Percentiles rank a stretch among this genome's conserved stretches.
Evolutionary conservation across 306 rosid species (phyloP).

Genomic region (Alnus rubra): DNA sequence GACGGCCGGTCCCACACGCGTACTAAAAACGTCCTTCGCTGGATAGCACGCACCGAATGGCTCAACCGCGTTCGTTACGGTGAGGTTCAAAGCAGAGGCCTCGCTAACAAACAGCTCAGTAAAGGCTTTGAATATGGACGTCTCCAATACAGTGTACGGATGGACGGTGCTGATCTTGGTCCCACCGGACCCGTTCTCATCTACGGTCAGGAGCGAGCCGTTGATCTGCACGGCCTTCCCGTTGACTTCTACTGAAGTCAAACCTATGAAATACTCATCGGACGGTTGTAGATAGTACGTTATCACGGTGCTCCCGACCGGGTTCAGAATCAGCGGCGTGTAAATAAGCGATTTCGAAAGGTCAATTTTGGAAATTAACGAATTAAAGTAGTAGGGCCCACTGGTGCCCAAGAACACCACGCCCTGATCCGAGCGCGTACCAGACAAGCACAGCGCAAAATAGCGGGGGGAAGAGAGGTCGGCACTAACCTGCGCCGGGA

Average conservation of each 20-base stretch:
- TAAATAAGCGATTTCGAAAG: slow-evolving; percentile 43
- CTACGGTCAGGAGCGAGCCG: slow-evolving; percentile 26
- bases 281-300: slow-evolving; percentile 38
- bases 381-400: slow-evolving; percentile 26
- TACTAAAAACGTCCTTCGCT: slow-evolving; percentile 27
- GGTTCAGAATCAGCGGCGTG: slow-evolving; percentile 43
- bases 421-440: slow-evolving; percentile 22
- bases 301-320: slow-evolving; percentile 32
- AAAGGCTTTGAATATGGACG: slow-evolving; percentile 24
- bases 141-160: slow-evolving; percentile 37
- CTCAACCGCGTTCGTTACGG: slow-evolving; percentile 27
- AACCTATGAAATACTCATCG: slow-evolving; percentile 42
- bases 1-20: slow-evolving; percentile 53
- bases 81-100: slow-evolving; percentile 29
- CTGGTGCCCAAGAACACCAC: slow-evolving; percentile 36
- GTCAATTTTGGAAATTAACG: slow-evolving; percentile 32
- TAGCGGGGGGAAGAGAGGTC: slow-evolving; percentile 20
- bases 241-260: slow-evolving; percentile 37
- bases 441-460: slow-evolving; percentile 47
- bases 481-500: slow-evolving; percentile 36
- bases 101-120: slow-evolving; percentile 26
- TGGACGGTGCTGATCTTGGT: slow-evolving; percentile 36
- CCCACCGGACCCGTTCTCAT: slow-evolving; percentile 38
- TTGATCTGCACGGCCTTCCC: slow-evolving; percentile 26
- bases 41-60: slow-evolving; percentile 44